Evolutionary conservation across 2,329 filamentous ascomycete species (phyloP), one percentile per base, ranked within the genome.

Genomic region (Ophiostoma sp.): DNA sequence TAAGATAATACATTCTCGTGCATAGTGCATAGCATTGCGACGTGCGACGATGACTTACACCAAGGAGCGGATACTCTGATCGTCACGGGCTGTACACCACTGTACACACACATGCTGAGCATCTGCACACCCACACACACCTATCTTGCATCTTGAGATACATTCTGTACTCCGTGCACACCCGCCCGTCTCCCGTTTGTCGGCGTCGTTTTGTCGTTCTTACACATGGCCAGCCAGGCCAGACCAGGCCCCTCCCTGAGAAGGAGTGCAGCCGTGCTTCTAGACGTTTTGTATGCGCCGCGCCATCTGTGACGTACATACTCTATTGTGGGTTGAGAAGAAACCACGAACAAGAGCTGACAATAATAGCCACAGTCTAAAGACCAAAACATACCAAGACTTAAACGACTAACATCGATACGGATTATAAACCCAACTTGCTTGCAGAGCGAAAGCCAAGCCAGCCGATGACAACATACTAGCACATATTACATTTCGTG

Each of bases 141-240:
- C 44, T 48, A 48, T 48, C 44, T 48, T 48, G 44, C 44, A 48
- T 48, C 44, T 48, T n/a, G 17, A 48, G 44, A 48, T 48, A 48
- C 27, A 62, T 62, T 17, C 27, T 33, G 57, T 62, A n/a, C 60
- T 64, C 60, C 27, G 20, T n/a, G 62, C 35, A 15, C 62, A 65
- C 62, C 62, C 62, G 62, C 20, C 62, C 62, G 62, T 39, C 62
- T 65, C 62, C 62, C 62, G 62, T 65, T 35, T 65, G 35, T 65
- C 62, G 62, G 62, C 62, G 33, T 65, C 62, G 31, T n/a, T 35
- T 33, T 62, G 31, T 62, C 57, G 60, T 64, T 36, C 60, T 36
- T 65, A 39, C 35, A 65, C 62, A 39, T 35, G 33, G 60, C 60
- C 60, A 35, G 60, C 60, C 60, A 35, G 60, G 60, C 60, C 31